Evolutionary conservation across 345 rosid species (phyloP), one percentile per base, ranked within the genome.

Genomic region (Nephelium lappaceum): DNA sequence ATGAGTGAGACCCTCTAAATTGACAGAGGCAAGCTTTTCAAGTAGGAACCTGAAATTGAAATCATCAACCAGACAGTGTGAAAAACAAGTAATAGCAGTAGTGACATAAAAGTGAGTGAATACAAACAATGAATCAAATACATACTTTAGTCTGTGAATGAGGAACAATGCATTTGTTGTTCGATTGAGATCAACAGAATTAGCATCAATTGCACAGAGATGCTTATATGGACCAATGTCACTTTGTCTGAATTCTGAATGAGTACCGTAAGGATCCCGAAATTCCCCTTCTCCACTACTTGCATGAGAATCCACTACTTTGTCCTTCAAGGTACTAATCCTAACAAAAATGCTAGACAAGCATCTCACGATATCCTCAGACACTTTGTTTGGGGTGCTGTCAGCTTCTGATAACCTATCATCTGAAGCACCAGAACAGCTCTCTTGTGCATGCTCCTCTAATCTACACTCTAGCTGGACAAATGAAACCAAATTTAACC

Each of bases 101-200:
- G 27, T 60, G 41, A 73, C 43, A 15, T n/a, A 69, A 23, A 55
- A 69, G 38, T 8, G 42, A 65, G 69, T 68, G 51, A 55, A 16
- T 6, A 24, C 53, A 77, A 71, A n/a, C n/a, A n/a, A n/a, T n/a
- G n/a, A n/a, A 2, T 11, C 11, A n/a, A 70, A 72, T 43, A 72
- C 93, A 83, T 84, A 94, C 98, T 90, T 94, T 76, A 94, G 86
- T 79, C 92, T 91, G 6, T 91, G 94, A 82, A 89, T 82, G 63
- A 93, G 86, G 82, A 88, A 91, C 75, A 88, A 67, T 73, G 90
- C 85, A 79, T 86, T 89, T 69, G 83, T 78, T 60, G 83, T 82
- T 81, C 86, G 88, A 58, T 83, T 93, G 23, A 85, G 90, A 85
- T 93, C 93, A 41, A 94, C 58, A 8, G 94, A 88, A 63, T 83